Conservation (phyloP, 2,329 filamentous ascomycete species). For the Dactylellina parvicollis region DNA sequence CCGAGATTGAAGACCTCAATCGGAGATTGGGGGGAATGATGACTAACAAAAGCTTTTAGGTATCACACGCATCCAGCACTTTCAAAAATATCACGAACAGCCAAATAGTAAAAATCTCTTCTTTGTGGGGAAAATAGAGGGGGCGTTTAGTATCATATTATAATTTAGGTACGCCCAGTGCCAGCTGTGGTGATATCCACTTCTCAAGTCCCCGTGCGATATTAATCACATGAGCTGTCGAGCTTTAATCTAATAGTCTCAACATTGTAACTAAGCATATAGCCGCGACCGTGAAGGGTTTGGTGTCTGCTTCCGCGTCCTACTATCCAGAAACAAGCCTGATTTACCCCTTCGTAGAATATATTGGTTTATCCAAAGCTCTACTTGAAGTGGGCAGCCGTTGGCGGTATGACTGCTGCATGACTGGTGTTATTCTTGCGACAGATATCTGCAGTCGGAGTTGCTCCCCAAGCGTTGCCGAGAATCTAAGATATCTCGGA, state of each 20-base stretch:
- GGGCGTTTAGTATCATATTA: too few relatives aligned
- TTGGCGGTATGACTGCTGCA: not conserved
- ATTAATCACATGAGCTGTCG: too few relatives aligned
- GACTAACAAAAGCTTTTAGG: not conserved
- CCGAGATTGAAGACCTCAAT: slow-evolving; percentile 41
- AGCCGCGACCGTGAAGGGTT: too few relatives aligned
- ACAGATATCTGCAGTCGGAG: slow-evolving; percentile 38
- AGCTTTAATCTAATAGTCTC: too few relatives aligned
- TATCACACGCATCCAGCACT: not conserved
- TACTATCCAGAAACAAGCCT: too few relatives aligned
- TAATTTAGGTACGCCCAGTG: too few relatives aligned
- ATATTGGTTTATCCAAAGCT: not conserved
- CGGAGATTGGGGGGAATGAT: slow-evolving; percentile 20
- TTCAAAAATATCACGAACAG: not conserved
- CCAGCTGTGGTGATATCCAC: too few relatives aligned
- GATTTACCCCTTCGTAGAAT: too few relatives aligned
- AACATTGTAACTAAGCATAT: too few relatives aligned
- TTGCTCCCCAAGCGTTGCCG: slow-evolving; percentile 41
- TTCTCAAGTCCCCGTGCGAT: too few relatives aligned
- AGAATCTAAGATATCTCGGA: slow-evolving; percentile 31
- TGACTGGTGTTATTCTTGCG: not conserved
- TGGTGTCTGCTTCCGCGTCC: too few relatives aligned
- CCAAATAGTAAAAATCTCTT: not conserved
- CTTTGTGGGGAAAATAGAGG: too few relatives aligned
- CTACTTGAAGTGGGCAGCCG: not conserved